These are phyloP conservation scores for Colletotrichum melonis DNA, from an alignment of 2,329 filamentous ascomycete genomes.

Conservation along the genomic window DNA sequence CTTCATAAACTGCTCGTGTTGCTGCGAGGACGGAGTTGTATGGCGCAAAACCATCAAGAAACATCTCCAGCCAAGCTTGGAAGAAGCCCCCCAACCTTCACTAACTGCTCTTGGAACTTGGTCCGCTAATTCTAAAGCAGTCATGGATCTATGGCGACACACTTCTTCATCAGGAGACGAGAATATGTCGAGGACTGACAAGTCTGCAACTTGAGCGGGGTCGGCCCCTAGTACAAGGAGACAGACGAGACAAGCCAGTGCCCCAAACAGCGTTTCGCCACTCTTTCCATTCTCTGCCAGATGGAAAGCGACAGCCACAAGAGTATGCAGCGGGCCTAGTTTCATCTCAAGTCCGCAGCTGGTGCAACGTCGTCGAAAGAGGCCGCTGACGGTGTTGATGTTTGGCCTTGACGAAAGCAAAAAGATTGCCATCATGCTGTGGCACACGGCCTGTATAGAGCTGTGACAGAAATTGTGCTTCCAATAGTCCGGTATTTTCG, in stretches of 20 bases:
- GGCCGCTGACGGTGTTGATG: conserved; percentile 31
- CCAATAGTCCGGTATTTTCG: conserved; percentile 47
- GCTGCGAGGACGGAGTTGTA: conserved; percentile 35
- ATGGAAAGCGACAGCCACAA: conserved; percentile 48
- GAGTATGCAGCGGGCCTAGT: conserved; percentile 47
- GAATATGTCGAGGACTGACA: background rate
- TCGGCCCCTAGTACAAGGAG: conserved; percentile 45
- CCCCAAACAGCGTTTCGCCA: conserved; percentile 52
- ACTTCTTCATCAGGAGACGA: background rate
- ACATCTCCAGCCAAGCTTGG: conserved; percentile 1
- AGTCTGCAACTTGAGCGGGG: background rate
- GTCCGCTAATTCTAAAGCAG: background rate
- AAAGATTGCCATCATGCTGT: conserved; percentile 46
- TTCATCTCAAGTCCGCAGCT: conserved; percentile 46
- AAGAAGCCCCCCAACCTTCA: background rate
- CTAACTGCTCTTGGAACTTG: background rate
- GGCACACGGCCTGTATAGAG: conserved; percentile 50
- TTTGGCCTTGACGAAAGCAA: background rate
- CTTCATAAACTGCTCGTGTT: background rate
- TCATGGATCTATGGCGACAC: background rate
- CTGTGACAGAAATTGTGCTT: conserved; percentile 59
- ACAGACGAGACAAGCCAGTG: conserved; percentile 48
- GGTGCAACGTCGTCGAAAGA: conserved; percentile 6
- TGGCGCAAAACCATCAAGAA: conserved; percentile 38
- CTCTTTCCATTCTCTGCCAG: conserved; percentile 44